A percentile compares a stretch with the other conserved stretches of the same genome.
Evolutionary conservation across 2,329 filamentous ascomycete genomes (phyloP).

Genomic region (Colletotrichum zoysiae): DNA sequence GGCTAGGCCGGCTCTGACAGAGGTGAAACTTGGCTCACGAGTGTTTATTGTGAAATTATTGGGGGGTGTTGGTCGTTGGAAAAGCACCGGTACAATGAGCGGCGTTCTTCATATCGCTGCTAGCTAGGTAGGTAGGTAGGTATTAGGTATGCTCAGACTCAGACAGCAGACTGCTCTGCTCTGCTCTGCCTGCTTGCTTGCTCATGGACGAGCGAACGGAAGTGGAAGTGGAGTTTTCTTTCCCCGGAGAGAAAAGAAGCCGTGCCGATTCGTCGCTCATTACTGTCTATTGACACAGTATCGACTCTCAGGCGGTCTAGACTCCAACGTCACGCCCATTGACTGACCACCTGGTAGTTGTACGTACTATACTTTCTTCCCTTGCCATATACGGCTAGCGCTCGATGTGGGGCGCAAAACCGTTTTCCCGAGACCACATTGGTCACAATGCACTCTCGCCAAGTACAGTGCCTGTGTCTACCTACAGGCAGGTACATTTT

Average conservation of each 20-base stretch:
- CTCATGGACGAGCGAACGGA: not conserved
- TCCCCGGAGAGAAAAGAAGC: not conserved
- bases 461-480: too few species aligned
- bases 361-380: not conserved
- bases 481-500: too few species aligned
- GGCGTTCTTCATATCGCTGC: not conserved
- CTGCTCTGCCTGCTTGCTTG: not conserved
- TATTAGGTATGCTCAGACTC: not conserved
- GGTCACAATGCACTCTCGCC: slow-evolving; percentile 16
- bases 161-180: not conserved
- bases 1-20: too few species aligned
- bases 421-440: slow-evolving; percentile 27
- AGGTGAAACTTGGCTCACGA: not conserved
- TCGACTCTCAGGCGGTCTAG: not conserved
- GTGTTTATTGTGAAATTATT: not conserved
- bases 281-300: not conserved
- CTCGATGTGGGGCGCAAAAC: not conserved
- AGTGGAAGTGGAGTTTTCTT: not conserved
- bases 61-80: not conserved
- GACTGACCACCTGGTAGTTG: not conserved
- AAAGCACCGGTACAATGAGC: not conserved
- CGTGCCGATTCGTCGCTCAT: not conserved
- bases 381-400: slow-evolving; percentile 16
- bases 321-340: too few species aligned
- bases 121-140: too few species aligned